phyloP scores from a whole-genome alignment of 345 rosid species.

The Citropsis articulata region DNA sequence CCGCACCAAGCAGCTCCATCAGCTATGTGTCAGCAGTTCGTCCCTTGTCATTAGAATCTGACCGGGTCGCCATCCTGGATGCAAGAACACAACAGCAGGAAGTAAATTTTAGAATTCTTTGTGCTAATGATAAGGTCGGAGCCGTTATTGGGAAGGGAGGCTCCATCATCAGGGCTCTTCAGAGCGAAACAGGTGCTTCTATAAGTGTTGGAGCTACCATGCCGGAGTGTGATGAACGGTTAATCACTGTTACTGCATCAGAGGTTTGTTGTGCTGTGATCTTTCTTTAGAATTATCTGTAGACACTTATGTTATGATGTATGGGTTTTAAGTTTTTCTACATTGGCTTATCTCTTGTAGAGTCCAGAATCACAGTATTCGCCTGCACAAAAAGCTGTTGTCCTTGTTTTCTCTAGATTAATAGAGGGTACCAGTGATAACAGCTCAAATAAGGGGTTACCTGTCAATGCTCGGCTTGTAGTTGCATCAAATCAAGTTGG shows the following conservation, averaged over 20 bases:
- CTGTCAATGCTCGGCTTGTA: constrained; percentile 66
- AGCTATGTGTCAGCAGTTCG: constrained; percentile 38
- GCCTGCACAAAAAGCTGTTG: constrained; percentile 71
- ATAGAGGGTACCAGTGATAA: constrained; percentile 58
- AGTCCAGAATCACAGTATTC: constrained; percentile 56
- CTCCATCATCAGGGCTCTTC: constrained; percentile 56
- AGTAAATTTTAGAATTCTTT: constrained; percentile 70
- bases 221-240: constrained; percentile 69
- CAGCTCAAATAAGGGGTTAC: constrained; percentile 37
- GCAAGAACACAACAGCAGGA: constrained; percentile 39
- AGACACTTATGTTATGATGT: not conserved
- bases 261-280: constrained; percentile 49
- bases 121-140: constrained; percentile 76
- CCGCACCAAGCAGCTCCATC: constrained; percentile 34
- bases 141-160: constrained; percentile 89
- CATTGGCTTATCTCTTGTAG: constrained; percentile 46
- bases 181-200: constrained; percentile 80
- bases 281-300: constrained; percentile 17
- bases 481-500: constrained; percentile 79
- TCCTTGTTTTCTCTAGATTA: constrained; percentile 68
- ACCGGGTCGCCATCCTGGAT: constrained; percentile 25
- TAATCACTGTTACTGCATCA: constrained; percentile 66
- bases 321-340: constrained; percentile 12
- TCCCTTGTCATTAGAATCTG: constrained; percentile 46
- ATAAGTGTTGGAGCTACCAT: constrained; percentile 62